Evolutionary conservation across 306 rosid species (phyloP).

Genomic region (Sesbania bispinosa): DNA sequence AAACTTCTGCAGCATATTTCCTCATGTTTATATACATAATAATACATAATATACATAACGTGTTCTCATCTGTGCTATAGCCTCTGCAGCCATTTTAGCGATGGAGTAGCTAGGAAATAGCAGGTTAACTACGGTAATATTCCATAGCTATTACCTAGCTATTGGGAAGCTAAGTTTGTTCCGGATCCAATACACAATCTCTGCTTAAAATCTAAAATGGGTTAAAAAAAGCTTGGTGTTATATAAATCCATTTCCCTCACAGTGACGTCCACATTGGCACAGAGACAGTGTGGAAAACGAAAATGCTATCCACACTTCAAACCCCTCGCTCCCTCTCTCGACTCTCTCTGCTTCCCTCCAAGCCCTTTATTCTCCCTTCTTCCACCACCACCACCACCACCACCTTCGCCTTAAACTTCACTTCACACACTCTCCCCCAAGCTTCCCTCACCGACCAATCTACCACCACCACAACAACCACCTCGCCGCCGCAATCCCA

Average conservation of each 20-base stretch:
- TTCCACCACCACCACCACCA: conserved; percentile 4
- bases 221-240: too few species aligned
- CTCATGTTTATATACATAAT: too few species aligned
- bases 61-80: too few species aligned
- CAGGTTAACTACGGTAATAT: too few species aligned
- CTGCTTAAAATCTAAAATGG: too few species aligned
- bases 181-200: too few species aligned
- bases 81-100: too few species aligned
- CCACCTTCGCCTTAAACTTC: background rate
- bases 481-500: conserved; percentile 52
- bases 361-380: conserved; percentile 31
- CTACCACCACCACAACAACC: conserved; percentile 18
- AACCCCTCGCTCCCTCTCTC: conserved; percentile 70
- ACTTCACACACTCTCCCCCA: conserved; percentile 40
- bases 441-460: conserved; percentile 49
- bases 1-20: too few species aligned
- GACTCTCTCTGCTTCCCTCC: conserved; percentile 31
- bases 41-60: too few species aligned
- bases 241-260: background rate
- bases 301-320: conserved; percentile 76
- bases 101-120: too few species aligned
- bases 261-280: background rate
- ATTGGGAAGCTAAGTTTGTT: too few species aligned
- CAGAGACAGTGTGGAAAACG: background rate
- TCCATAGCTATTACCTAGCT: too few species aligned